These are phyloP conservation scores for Saccharomyces mikatae DNA, from an alignment of 805 yeast genomes.

Conservation along the genomic window DNA sequence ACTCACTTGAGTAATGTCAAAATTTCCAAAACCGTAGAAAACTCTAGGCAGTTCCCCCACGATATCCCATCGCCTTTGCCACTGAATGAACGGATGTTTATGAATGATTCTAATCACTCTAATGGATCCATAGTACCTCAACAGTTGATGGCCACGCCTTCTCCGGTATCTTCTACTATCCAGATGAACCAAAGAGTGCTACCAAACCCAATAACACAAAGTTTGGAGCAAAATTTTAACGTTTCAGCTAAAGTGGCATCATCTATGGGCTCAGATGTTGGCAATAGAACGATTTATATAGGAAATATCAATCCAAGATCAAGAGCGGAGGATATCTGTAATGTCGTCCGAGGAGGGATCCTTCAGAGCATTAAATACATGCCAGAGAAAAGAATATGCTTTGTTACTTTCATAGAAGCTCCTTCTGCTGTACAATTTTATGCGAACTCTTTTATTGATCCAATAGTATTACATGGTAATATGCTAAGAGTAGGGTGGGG, in stretches of 20 bases:
- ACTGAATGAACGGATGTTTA: background rate
- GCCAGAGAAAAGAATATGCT: conserved; percentile 51
- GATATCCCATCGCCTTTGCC: background rate
- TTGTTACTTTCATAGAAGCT: conserved; percentile 61
- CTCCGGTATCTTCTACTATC: background rate
- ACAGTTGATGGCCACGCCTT: background rate
- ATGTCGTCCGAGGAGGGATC: conserved; percentile 70
- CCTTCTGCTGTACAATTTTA: conserved; percentile 59
- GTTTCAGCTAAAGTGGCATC: conserved; percentile 25
- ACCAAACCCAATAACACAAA: conserved; percentile 20
- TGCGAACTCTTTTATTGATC: conserved; percentile 50
- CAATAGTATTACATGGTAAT: conserved; percentile 52
- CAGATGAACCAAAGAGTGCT: background rate
- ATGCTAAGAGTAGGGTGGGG: conserved; percentile 67
- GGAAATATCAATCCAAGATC: conserved; percentile 60
- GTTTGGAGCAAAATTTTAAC: conserved; percentile 23
- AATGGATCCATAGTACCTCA: background rate
- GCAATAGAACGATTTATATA: conserved; percentile 62
- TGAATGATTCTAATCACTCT: background rate
- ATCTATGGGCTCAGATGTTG: conserved; percentile 30
- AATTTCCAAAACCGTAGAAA: conserved; percentile 6
- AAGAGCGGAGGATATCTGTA: conserved; percentile 65
- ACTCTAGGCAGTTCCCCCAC: background rate
- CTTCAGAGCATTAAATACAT: conserved; percentile 50
- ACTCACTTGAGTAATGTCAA: conserved; percentile 14